Conservation (phyloP, 805 yeast genomes). For the Candida ipomoeae region DNA sequence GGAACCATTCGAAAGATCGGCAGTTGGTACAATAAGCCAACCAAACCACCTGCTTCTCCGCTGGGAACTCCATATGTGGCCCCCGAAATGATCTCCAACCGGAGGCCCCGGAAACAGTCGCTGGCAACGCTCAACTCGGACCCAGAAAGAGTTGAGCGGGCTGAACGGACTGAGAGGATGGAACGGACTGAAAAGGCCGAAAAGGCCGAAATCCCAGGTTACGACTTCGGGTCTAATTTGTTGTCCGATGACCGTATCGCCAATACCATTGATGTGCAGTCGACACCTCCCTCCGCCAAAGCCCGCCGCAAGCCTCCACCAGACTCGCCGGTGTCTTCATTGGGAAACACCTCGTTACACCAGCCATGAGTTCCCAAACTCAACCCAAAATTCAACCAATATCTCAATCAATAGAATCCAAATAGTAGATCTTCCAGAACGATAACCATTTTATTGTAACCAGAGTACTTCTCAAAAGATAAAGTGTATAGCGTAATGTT, state of each 20-base stretch:
- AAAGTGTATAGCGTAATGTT: no score
- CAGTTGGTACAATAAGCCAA: slow-evolving; percentile 62
- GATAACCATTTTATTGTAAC: no score
- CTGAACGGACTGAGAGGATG: no score
- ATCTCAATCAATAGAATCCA: no score
- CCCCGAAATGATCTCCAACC: slow-evolving; percentile 65
- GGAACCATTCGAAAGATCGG: slow-evolving; percentile 43
- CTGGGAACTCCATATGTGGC: slow-evolving; percentile 30
- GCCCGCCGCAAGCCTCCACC: background rate
- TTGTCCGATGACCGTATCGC: slow-evolving; percentile 5
- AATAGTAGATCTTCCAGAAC: no score
- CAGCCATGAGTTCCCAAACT: no score
- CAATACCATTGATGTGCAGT: slow-evolving; percentile 7
- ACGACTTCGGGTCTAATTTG: slow-evolving; percentile 16
- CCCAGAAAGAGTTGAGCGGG: slow-evolving; percentile 9
- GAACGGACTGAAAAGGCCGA: slow-evolving; percentile 5
- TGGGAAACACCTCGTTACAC: no score
- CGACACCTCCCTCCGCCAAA: background rate
- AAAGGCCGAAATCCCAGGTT: slow-evolving; percentile 8
- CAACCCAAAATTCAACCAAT: no score
- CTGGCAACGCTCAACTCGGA: slow-evolving; percentile 14
- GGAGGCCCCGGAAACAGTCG: slow-evolving; percentile 37
- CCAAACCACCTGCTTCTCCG: slow-evolving; percentile 11
- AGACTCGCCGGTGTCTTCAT: background rate
- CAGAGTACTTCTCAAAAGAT: no score